Evolutionary conservation across 257 asterid species (phyloP).

Genomic region (Nyctanthes arbortristis): DNA sequence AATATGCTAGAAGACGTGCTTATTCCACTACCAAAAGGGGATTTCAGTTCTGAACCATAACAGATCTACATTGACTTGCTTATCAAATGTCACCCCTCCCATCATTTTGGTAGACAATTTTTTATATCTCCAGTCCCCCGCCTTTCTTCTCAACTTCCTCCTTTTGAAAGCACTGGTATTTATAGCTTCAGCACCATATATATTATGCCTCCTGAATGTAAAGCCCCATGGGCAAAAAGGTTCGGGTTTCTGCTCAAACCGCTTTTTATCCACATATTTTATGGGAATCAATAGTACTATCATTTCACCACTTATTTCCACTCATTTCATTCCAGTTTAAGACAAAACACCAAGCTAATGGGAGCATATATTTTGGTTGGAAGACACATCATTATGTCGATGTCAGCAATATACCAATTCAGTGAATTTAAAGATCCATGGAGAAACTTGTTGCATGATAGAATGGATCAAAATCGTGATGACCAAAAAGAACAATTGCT

Average conservation of each 20-base stretch:
- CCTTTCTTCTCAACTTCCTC: neutral
- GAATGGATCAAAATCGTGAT: no score
- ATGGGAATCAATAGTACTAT: no score
- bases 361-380: neutral
- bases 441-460: neutral
- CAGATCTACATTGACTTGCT: neutral
- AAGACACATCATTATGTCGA: neutral
- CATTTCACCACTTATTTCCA: no score
- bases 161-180: neutral
- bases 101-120: neutral
- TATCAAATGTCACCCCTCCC: neutral
- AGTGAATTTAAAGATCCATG: neutral
- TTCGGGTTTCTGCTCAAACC: no score
- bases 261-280: no score
- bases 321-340: no score
- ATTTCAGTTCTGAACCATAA: neutral
- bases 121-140: neutral
- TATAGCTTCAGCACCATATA: neutral
- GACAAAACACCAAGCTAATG: no score
- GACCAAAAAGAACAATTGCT: no score
- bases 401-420: neutral
- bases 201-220: neutral
- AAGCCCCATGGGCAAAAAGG: neutral
- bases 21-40: neutral
- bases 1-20: constrained; percentile 4